Evolutionary conservation across 2,329 filamentous ascomycete species (phyloP).

Genomic region (Hypoxylon sp.): DNA sequence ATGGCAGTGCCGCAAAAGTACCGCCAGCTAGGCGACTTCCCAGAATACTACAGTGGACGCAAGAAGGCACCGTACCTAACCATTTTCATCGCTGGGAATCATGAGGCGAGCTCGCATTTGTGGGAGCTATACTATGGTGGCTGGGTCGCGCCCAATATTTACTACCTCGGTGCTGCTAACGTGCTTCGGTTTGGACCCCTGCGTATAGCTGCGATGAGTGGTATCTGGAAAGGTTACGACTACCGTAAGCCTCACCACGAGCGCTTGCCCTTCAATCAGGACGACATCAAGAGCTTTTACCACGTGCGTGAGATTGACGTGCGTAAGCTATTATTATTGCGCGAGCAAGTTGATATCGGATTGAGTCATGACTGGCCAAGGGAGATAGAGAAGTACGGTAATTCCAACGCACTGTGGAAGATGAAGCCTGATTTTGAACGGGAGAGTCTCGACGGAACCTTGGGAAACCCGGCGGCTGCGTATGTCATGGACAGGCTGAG

Average conservation of each 20-base stretch:
- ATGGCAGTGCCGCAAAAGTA: conserved; percentile 94
- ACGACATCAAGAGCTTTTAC: conserved; percentile 86
- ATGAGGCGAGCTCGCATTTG: conserved; percentile 91
- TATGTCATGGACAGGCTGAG: conserved; percentile 85
- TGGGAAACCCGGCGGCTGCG: conserved; percentile 86
- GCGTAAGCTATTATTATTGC: conserved; percentile 87
- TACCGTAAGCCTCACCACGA: conserved; percentile 89
- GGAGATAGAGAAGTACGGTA: conserved; percentile 83
- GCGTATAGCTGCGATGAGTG: conserved; percentile 89
- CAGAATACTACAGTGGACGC: conserved; percentile 89
- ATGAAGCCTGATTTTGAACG: conserved; percentile 81
- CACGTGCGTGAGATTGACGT: conserved; percentile 91
- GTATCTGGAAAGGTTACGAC: conserved; percentile 94
- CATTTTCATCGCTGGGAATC: conserved; percentile 93
- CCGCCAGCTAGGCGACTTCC: conserved; percentile 90
- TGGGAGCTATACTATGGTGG: conserved; percentile 97
- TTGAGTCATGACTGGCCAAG: conserved; percentile 97
- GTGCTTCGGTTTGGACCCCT: conserved; percentile 86
- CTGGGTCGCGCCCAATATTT: conserved; percentile 97
- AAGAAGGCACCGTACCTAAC: conserved; percentile 88
- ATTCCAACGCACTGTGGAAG: conserved; percentile 76
- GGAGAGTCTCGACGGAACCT: conserved; percentile 80
- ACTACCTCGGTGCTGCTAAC: conserved; percentile 95
- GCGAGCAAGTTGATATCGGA: conserved; percentile 91
- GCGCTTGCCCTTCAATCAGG: conserved; percentile 83